Percentiles rank a stretch among this genome's conserved stretches.
These are phyloP conservation scores for Chytridiales sp. DNA, from an alignment of 371 early-diverging fungal species.

Conservation along the genomic window DNA sequence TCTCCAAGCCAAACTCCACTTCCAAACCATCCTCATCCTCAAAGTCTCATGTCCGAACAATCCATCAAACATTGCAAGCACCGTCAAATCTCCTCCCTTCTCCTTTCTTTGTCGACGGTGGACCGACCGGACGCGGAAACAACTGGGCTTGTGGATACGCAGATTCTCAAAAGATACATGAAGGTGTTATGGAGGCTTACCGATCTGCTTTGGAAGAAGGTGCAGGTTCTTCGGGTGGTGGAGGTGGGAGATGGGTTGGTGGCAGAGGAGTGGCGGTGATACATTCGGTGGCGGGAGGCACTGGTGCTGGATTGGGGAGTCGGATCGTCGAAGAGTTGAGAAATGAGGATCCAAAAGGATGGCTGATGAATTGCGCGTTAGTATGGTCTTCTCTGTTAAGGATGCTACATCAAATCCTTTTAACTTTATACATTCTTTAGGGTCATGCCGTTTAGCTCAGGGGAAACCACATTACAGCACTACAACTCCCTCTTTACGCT, in stretches of 20 bases:
- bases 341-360: slow-evolving; percentile 26
- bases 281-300: slow-evolving; percentile 43
- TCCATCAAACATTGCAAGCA: too few species aligned
- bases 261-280: background rate
- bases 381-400: slow-evolving; percentile 10
- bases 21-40: too few species aligned
- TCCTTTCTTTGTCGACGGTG: slow-evolving; percentile 26
- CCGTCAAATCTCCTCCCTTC: background rate
- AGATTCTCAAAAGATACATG: slow-evolving; percentile 24
- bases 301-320: slow-evolving; percentile 46
- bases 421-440: slow-evolving; percentile 7
- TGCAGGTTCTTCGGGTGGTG: too few species aligned
- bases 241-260: slow-evolving; percentile 1
- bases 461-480: slow-evolving; percentile 46
- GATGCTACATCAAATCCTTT: background rate
- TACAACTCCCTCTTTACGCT: slow-evolving; percentile 45
- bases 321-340: slow-evolving; percentile 38
- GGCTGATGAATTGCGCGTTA: slow-evolving; percentile 32
- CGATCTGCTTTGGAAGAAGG: slow-evolving; percentile 18
- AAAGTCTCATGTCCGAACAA: too few species aligned
- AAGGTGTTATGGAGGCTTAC: slow-evolving; percentile 20
- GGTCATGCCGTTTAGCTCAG: slow-evolving; percentile 36
- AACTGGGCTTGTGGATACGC: slow-evolving; percentile 48
- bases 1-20: too few species aligned
- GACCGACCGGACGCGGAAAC: slow-evolving; percentile 42